Evolutionary conservation across 1,284 basidiomycete genomes (phyloP).

Genomic region (Naganishia sp.): DNA sequence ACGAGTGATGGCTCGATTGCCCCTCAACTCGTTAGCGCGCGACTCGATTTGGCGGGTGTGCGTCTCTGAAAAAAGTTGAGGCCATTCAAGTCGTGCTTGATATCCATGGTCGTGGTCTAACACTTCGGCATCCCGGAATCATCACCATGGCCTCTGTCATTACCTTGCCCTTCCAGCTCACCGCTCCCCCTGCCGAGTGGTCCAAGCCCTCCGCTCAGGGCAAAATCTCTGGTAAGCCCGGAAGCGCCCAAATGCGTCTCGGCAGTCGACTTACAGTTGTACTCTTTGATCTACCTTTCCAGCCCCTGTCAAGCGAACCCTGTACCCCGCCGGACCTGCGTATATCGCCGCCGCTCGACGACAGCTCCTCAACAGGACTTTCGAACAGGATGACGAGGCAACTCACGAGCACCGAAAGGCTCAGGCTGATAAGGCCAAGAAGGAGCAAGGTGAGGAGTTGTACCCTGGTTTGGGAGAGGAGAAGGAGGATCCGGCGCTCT

Average conservation of each 20-base stretch:
- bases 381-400: slow-evolving; percentile 70
- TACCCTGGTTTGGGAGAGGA: slow-evolving; percentile 94
- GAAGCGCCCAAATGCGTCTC: not conserved
- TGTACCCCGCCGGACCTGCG: slow-evolving; percentile 80
- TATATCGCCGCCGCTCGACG: slow-evolving; percentile 79
- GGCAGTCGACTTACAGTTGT: not conserved
- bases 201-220: slow-evolving; percentile 46
- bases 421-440: slow-evolving; percentile 59
- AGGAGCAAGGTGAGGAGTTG: slow-evolving; percentile 63
- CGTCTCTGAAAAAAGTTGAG: not conserved
- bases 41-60: slow-evolving; percentile 16
- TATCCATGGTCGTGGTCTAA: no score
- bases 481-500: slow-evolving; percentile 71
- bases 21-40: not conserved
- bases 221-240: slow-evolving; percentile 42
- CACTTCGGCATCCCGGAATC: not conserved
- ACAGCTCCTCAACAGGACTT: slow-evolving; percentile 70
- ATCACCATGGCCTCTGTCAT: slow-evolving; percentile 50
- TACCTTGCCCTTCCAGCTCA: slow-evolving; percentile 51
- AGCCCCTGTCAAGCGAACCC: slow-evolving; percentile 19
- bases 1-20: slow-evolving; percentile 4
- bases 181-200: slow-evolving; percentile 50
- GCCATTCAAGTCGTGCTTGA: no score
- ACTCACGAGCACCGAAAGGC: slow-evolving; percentile 58
- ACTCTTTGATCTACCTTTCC: not conserved